Conservation (phyloP, 768 basidiomycete species). For the Russula virescens region DNA sequence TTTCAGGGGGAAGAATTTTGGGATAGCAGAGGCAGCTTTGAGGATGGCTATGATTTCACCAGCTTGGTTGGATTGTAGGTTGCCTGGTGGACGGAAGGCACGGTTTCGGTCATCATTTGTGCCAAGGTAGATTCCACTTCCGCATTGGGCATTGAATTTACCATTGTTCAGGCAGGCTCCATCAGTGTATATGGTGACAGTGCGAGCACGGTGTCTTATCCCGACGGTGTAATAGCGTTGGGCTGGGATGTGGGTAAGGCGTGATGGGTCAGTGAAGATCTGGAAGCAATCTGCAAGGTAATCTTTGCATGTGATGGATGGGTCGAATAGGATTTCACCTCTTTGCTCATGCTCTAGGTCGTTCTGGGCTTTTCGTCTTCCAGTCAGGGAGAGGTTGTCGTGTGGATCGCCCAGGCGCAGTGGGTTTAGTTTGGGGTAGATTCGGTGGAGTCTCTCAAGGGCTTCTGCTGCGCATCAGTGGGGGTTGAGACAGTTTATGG, state of each 20-base stretch:
- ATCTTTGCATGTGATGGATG: not conserved
- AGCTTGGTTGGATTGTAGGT: not conserved
- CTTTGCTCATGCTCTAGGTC: not conserved
- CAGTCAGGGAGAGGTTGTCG: not conserved
- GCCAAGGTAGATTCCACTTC: conserved; percentile 18
- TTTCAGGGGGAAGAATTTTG: not conserved
- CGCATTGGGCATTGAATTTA: conserved; percentile 19
- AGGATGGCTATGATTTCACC: not conserved
- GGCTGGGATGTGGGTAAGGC: not conserved
- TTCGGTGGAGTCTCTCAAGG: not conserved
- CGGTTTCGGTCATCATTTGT: not conserved
- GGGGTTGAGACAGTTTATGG: not conserved
- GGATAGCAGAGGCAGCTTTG: not conserved
- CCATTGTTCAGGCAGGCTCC: conserved; percentile 28
- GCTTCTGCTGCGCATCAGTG: not conserved
- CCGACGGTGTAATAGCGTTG: accelerated
- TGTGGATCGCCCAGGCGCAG: not conserved
- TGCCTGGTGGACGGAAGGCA: not conserved
- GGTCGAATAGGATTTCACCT: not conserved
- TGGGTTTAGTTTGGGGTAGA: not conserved
- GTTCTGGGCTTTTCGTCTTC: not conserved
- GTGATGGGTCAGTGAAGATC: not conserved
- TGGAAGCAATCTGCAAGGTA: not conserved
- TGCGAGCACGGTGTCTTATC: not conserved
- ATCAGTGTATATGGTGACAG: conserved; percentile 26